phyloP scores from a whole-genome alignment of 1,284 basidiomycete genomes.

The Cryptococcus sp. region DNA sequence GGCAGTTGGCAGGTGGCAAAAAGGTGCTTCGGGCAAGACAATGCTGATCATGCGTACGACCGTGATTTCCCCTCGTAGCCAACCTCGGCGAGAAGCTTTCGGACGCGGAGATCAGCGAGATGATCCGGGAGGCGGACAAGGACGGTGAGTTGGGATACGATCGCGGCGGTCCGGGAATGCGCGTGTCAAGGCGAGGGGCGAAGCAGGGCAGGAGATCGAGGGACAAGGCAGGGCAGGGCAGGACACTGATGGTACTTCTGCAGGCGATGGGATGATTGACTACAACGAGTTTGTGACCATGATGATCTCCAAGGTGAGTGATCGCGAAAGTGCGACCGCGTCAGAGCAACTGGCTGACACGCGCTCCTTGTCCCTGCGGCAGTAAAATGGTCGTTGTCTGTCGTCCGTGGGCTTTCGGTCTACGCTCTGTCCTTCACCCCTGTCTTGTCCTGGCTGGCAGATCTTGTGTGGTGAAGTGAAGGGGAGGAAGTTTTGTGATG shows the following conservation, averaged over 20 bases:
- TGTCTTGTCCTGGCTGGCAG: too few species aligned
- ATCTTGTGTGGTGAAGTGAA: too few species aligned
- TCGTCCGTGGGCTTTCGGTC: too few species aligned
- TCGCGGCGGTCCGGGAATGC: not conserved
- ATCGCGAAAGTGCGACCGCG: too few species aligned
- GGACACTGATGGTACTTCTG: not conserved
- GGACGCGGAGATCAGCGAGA: constrained; percentile 91
- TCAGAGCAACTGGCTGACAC: too few species aligned
- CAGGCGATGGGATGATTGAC: constrained; percentile 49
- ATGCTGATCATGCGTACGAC: not conserved
- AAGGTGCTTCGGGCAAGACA: not conserved
- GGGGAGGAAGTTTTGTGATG: too few species aligned
- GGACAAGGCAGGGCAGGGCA: not conserved
- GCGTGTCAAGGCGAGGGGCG: too few species aligned
- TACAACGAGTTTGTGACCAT: constrained; percentile 57
- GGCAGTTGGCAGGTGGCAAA: not conserved
- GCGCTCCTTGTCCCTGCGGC: too few species aligned
- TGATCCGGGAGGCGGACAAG: constrained; percentile 97
- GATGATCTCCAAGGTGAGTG: constrained; percentile 49
- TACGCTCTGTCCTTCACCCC: too few species aligned
- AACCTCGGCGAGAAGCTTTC: constrained; percentile 83
- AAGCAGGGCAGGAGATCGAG: not conserved
- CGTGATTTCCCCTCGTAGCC: constrained; percentile 34
- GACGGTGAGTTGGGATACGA: constrained; percentile 56
- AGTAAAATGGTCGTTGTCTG: not conserved